Percentiles rank a stretch among this genome's conserved stretches.
Evolutionary conservation across 345 rosid genomes (phyloP).

Genomic region (Salix koriyanagi): DNA sequence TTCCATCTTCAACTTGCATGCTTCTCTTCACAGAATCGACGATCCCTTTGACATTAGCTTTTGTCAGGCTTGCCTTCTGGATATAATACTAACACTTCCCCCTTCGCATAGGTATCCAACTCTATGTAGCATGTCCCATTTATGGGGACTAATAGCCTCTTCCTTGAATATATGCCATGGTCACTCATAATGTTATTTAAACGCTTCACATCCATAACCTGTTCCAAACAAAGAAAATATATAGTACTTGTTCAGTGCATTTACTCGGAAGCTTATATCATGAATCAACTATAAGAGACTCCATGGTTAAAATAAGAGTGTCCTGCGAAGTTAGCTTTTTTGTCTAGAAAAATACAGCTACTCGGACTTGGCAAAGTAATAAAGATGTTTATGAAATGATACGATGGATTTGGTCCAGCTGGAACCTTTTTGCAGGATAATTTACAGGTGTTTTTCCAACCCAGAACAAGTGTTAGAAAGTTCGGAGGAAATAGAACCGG

Average conservation of each 20-base stretch:
- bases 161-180: slow-evolving; percentile 79
- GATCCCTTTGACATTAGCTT: slow-evolving; percentile 28
- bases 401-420: not conserved
- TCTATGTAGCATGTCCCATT: not conserved
- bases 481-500: no score
- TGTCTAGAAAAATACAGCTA: not conserved
- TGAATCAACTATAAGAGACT: not conserved
- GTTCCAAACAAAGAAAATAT: slow-evolving; percentile 9
- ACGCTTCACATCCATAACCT: slow-evolving; percentile 80
- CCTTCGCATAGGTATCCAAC: not conserved
- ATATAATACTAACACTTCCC: slow-evolving; percentile 82
- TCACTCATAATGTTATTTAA: slow-evolving; percentile 91
- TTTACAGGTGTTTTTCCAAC: no score
- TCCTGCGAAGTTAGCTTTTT: not conserved
- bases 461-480: no score
- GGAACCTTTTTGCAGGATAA: not conserved
- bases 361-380: not conserved
- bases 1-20: slow-evolving; percentile 87
- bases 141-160: slow-evolving; percentile 76
- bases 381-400: not conserved
- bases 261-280: not conserved
- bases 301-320: not conserved
- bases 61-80: slow-evolving; percentile 53
- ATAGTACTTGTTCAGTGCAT: not conserved
- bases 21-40: slow-evolving; percentile 72